These are phyloP conservation scores for Neurospora sp. DNA, from an alignment of 495 filamentous ascomycete species.

Conservation along the genomic window DNA sequence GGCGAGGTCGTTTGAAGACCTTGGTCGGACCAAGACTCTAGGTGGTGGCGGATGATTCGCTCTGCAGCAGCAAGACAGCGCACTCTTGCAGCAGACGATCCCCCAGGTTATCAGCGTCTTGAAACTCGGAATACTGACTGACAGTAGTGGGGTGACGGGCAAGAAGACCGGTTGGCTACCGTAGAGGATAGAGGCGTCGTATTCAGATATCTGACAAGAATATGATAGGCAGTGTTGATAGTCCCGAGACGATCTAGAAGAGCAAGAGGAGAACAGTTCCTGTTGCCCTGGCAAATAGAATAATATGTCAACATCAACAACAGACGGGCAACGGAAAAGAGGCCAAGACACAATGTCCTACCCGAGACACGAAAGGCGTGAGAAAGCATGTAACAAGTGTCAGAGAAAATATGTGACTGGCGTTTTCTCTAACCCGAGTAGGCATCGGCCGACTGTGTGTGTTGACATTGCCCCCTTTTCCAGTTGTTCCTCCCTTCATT, in stretches of 20 bases:
- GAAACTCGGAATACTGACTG: not conserved
- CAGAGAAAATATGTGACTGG: not conserved
- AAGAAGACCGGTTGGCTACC: not conserved
- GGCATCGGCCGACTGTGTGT: not conserved
- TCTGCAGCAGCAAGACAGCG: slow-evolving; percentile 1
- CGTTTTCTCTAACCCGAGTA: not conserved
- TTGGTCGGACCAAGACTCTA: slow-evolving; percentile 3
- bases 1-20: not conserved
- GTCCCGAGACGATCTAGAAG: not conserved
- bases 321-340: not conserved
- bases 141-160: not conserved
- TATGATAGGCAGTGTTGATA: not conserved
- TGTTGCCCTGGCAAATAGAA: not conserved
- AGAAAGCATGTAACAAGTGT: not conserved
- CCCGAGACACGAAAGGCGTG: not conserved
- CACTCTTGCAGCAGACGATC: not conserved
- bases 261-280: not conserved
- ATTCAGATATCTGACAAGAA: not conserved
- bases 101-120: not conserved
- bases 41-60: slow-evolving; percentile 15
- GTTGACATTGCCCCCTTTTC: not conserved
- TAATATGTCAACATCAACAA: not conserved
- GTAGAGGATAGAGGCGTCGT: not conserved
- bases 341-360: not conserved
- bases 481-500: not conserved